Percentiles rank a stretch among this genome's conserved stretches.
These are phyloP conservation scores for Pyricularia grisea DNA, from an alignment of 2,329 filamentous ascomycete species.

Conservation along the genomic window DNA sequence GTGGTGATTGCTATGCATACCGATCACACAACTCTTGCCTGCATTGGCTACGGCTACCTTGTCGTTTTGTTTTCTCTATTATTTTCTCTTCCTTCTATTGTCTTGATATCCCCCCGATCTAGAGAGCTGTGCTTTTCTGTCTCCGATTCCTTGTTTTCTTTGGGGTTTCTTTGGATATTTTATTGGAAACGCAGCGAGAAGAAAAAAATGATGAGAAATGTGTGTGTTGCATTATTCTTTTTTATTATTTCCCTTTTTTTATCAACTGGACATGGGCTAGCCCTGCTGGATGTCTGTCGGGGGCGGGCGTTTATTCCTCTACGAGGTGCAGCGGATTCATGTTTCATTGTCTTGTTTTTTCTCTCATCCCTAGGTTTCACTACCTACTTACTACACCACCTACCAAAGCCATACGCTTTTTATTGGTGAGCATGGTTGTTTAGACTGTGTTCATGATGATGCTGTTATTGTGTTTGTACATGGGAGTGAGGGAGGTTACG, in stretches of 20 bases:
- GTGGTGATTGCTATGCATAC: background rate
- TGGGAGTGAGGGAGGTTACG: background rate
- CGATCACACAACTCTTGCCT: background rate
- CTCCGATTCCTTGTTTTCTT: background rate
- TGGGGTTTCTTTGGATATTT: background rate
- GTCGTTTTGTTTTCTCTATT: background rate
- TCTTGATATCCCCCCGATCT: background rate
- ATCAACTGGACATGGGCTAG: background rate
- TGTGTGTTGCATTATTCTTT: slow-evolving; percentile 8
- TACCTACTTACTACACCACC: background rate
- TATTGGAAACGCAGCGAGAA: slow-evolving; percentile 1
- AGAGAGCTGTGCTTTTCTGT: background rate
- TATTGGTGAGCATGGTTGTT: background rate
- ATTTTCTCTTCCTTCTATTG: background rate
- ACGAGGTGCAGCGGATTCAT: background rate
- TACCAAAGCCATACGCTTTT: background rate
- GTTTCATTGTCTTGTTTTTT: background rate
- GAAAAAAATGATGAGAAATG: background rate
- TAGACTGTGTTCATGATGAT: background rate
- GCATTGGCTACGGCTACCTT: background rate
- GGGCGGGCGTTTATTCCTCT: background rate
- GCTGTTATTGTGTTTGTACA: background rate
- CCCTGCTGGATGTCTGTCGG: background rate
- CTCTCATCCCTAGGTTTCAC: background rate
- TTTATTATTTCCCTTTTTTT: slow-evolving; percentile 2